Evolutionary conservation across 495 filamentous ascomycete genomes (phyloP).

Genomic region (Xylaria longipes): DNA sequence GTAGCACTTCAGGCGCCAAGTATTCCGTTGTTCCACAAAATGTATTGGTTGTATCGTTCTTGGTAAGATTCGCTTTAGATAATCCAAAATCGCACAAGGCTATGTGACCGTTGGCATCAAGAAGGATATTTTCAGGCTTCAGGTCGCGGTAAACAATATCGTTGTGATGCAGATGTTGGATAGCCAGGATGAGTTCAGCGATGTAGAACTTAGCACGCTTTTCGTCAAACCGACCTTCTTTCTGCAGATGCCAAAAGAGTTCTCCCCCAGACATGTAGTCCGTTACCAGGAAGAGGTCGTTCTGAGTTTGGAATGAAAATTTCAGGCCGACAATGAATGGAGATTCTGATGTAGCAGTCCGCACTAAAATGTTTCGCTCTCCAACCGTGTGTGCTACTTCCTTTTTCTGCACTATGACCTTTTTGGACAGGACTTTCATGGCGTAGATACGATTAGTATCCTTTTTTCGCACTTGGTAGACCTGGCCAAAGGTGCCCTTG

Average conservation of each 20-base stretch:
- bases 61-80: constrained; percentile 94
- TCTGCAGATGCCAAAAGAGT: constrained; percentile 98
- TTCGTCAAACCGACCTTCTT: constrained; percentile 95
- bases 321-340: constrained; percentile 98
- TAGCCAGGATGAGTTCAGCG: constrained; percentile 92
- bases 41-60: constrained; percentile 97
- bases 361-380: constrained; percentile 95
- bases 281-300: constrained; percentile 96
- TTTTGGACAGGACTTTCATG: constrained; percentile 99
- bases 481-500: constrained; percentile 98
- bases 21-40: constrained; percentile 99
- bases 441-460: constrained; percentile 96
- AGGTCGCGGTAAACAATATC: constrained; percentile 98
- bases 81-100: constrained; percentile 96
- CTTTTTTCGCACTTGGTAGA: constrained; percentile 98
- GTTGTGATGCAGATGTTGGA: constrained; percentile 94
- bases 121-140: constrained; percentile 96
- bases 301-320: constrained; percentile 97
- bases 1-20: constrained; percentile 89
- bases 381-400: constrained; percentile 97
- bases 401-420: constrained; percentile 99
- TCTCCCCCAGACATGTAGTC: constrained; percentile 99
- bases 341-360: constrained; percentile 93
- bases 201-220: constrained; percentile 98
- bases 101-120: constrained; percentile 90